Conservation (phyloP, 192 early-diverging fungal species). For the Mortierella claussenii region DNA sequence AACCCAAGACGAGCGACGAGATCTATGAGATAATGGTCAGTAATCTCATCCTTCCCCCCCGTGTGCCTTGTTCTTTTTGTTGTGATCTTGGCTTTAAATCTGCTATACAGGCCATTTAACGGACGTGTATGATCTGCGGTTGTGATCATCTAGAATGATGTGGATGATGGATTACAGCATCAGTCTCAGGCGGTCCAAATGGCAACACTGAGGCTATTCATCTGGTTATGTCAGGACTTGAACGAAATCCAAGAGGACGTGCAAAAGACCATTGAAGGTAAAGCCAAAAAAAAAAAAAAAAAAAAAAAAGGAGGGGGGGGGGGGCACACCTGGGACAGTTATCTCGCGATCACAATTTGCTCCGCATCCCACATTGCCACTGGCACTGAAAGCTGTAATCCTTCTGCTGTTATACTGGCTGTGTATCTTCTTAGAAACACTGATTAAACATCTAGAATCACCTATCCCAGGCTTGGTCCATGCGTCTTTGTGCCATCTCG, state of each 20-base stretch:
- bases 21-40: slow-evolving; percentile 55
- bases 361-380: neutral
- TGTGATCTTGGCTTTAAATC: too few species aligned
- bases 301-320: too few species aligned
- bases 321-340: neutral
- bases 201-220: slow-evolving; percentile 50
- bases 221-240: slow-evolving; percentile 48
- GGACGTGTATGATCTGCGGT: too few species aligned
- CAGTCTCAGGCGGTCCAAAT: slow-evolving; percentile 51
- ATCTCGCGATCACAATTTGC: neutral
- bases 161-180: slow-evolving; percentile 47
- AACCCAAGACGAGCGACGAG: slow-evolving; percentile 47
- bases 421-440: slow-evolving; percentile 9
- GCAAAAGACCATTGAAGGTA: slow-evolving; percentile 53
- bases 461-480: slow-evolving; percentile 17
- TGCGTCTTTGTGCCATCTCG: slow-evolving; percentile 25
- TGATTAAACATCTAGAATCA: slow-evolving; percentile 35
- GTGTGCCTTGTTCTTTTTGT: too few species aligned
- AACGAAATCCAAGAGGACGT: slow-evolving; percentile 52
- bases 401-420: neutral
- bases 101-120: too few species aligned
- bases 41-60: too few species aligned
- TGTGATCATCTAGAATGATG: slow-evolving; percentile 54
- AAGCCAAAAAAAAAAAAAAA: too few species aligned
- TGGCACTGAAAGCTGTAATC: neutral